A percentile compares a stretch with the other conserved stretches of the same genome.
These are phyloP conservation scores for Fremontodendron californicum DNA, from an alignment of 345 rosid species.

Conservation along the genomic window DNA sequence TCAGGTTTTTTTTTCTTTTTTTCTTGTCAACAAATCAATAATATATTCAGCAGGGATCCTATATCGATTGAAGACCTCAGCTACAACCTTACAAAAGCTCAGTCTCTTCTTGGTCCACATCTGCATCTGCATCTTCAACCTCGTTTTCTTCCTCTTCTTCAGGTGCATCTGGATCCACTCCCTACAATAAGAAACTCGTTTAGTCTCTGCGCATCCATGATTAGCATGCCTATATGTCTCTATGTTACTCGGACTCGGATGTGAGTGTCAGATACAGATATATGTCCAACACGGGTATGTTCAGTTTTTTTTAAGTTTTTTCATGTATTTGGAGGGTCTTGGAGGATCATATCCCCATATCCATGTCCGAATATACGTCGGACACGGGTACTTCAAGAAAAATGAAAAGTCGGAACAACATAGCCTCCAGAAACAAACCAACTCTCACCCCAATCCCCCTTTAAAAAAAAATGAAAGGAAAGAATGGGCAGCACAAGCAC, in stretches of 20 bases:
- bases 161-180: constrained; percentile 97
- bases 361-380: too few relatives aligned
- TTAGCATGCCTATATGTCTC: neutral
- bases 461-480: neutral
- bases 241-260: too few relatives aligned
- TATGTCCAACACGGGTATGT: too few relatives aligned
- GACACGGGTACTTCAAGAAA: too few relatives aligned
- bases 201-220: neutral
- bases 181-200: constrained; percentile 41
- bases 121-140: constrained; percentile 93
- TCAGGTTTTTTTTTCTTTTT: constrained; percentile 63
- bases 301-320: too few relatives aligned
- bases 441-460: too few relatives aligned
- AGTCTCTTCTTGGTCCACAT: constrained; percentile 89
- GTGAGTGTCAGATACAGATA: too few relatives aligned
- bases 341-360: too few relatives aligned
- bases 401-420: too few relatives aligned
- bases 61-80: neutral
- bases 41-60: constrained; percentile 39
- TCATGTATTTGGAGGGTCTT: too few relatives aligned
- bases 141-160: constrained; percentile 97
- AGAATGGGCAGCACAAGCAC: neutral
- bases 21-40: neutral
- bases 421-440: neutral
- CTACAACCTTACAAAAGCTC: constrained; percentile 56